Evolutionary conservation across 164 flowering plant species (phyloP).

Genomic region (Sedum album): DNA sequence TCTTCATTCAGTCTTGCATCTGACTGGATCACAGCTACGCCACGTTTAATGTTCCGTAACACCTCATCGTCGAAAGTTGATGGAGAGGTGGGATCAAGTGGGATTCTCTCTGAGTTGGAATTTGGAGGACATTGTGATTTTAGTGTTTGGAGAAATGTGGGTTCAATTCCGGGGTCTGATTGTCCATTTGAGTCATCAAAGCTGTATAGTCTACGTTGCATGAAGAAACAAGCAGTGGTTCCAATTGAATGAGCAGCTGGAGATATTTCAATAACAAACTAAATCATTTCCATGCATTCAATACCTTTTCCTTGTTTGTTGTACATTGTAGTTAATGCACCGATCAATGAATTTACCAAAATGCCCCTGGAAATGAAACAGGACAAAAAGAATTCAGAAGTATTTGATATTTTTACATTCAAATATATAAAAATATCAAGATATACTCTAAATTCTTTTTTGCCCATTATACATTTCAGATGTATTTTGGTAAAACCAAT

Average conservation of each 20-base stretch:
- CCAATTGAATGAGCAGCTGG: constrained; percentile 86
- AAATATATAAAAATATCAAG: too few relatives aligned
- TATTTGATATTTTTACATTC: too few relatives aligned
- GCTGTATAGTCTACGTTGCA: constrained; percentile 54
- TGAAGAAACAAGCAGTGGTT: constrained; percentile 83
- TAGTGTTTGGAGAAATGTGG: constrained; percentile 42
- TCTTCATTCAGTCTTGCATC: constrained; percentile 58
- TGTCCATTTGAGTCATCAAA: constrained; percentile 29
- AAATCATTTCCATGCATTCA: neutral
- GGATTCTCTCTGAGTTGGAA: constrained; percentile 34
- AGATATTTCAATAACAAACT: neutral
- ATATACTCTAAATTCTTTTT: too few relatives aligned
- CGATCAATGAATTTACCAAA: neutral
- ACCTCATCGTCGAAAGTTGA: constrained; percentile 40
- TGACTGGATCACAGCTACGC: constrained; percentile 60
- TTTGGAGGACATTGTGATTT: constrained; percentile 45
- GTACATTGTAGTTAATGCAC: neutral
- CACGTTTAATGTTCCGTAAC: constrained; percentile 44
- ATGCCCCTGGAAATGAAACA: neutral
- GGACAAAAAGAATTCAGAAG: neutral
- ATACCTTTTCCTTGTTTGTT: neutral
- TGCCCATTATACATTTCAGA: too few relatives aligned
- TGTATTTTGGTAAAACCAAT: too few relatives aligned
- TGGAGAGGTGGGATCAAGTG: constrained; percentile 43
- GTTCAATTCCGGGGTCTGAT: constrained; percentile 60